These are phyloP conservation scores for Aeschynomene evenia DNA, from an alignment of 306 rosid genomes.

Conservation along the genomic window DNA sequence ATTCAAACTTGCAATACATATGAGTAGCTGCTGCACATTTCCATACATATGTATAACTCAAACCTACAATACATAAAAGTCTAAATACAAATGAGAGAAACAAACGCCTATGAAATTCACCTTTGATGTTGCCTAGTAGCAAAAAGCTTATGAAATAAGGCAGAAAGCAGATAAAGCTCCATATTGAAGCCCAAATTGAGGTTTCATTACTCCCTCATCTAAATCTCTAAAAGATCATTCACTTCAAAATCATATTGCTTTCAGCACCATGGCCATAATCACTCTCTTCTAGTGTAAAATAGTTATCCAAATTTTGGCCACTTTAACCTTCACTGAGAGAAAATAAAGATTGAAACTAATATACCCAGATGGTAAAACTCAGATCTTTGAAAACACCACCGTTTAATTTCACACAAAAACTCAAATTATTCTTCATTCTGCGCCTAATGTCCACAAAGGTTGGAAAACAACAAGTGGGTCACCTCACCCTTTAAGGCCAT, in stretches of 20 bases:
- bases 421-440: constrained; percentile 26
- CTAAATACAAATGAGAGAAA: too few relatives aligned
- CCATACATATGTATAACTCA: too few relatives aligned
- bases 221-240: constrained; percentile 38
- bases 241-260: constrained; percentile 28
- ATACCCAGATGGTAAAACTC: constrained; percentile 25
- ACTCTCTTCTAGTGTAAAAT: constrained; percentile 26
- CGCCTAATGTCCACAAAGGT: constrained; percentile 6
- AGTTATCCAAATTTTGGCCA: not conserved
- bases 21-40: too few relatives aligned
- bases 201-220: constrained; percentile 59
- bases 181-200: constrained; percentile 59
- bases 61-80: too few relatives aligned
- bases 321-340: constrained; percentile 6
- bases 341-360: not conserved
- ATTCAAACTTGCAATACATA: too few relatives aligned
- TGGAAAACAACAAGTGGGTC: constrained; percentile 9
- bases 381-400: constrained; percentile 19
- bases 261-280: constrained; percentile 22
- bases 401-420: constrained; percentile 21
- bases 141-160: constrained; percentile 79
- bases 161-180: constrained; percentile 74
- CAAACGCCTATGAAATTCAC: constrained; percentile 44
- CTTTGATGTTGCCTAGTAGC: constrained; percentile 77
- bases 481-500: not conserved